Evolutionary conservation across 2,329 filamentous ascomycete species (phyloP), one percentile per base, ranked within the genome.

Genomic region (Trichoderma endophyticum): DNA sequence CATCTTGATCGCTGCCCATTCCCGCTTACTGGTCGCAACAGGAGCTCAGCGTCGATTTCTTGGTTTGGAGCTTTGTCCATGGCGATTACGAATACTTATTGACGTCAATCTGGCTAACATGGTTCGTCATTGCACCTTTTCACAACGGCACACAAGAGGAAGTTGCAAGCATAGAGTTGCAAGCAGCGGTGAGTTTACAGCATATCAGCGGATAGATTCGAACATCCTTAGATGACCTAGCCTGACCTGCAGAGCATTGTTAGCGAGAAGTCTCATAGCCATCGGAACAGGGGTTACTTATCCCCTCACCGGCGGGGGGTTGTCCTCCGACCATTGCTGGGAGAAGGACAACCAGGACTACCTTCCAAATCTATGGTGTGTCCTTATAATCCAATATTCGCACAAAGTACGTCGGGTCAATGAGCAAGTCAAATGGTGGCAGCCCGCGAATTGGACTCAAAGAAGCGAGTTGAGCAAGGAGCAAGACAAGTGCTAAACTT

Each of bases 401-500:
- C 34, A 34, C 32, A 32, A 18, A 24, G 26, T 70, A 8, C 21
- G 26, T 43, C n/a, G n/a, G 24, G 34, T 43, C 43, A 71, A 36
- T 34, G 26, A 18, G 15, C 36, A 65, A 48, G 60, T 30, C 28
- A 32, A 48, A 70, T 72, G 73, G 63, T 61, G 73, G 65, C 68
- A 68, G 48, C 43, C 65, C 62, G 62, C 60, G 69, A 30, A 21
- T 43, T 61, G 30, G 56, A 67, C 65, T 32, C 54, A 43, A 54
- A 36, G 43, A 5, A 51, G 73, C 57, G 71, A 73, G 70, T 72
- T 66, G 61, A 72, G 69, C 71, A 73, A 76, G 78, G 61, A 68
- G 74, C 84, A 87, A 85, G 93, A 95, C 93, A 95, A 95, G 93
- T 88, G 87, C 93, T 85, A 94, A 90, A 86, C 93, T 94, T 94